These are phyloP conservation scores for Nigrospora sphaerica DNA, from an alignment of 2,329 filamentous ascomycete genomes.

Conservation along the genomic window DNA sequence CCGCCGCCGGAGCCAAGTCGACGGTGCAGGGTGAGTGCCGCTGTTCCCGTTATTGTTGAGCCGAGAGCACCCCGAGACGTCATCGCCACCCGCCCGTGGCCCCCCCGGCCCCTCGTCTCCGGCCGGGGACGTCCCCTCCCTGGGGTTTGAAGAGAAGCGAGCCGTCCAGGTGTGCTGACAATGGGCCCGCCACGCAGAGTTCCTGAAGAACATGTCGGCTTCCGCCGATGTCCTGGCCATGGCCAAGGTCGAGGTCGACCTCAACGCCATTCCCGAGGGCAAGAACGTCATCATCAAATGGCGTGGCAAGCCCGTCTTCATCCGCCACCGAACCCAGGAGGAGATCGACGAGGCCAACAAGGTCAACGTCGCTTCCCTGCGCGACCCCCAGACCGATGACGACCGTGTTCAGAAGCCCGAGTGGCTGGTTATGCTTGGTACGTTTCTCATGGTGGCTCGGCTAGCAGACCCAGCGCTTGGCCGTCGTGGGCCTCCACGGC, in stretches of 20 bases:
- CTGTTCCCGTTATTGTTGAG: too few relatives aligned
- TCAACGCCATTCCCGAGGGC: constrained; percentile 85
- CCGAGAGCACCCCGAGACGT: background rate
- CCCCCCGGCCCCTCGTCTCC: constrained; percentile 11
- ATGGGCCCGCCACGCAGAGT: constrained; percentile 55
- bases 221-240: constrained; percentile 97
- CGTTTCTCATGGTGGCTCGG: constrained; percentile 10
- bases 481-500: too few relatives aligned
- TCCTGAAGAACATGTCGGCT: constrained; percentile 99
- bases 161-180: too few relatives aligned
- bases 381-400: constrained; percentile 84
- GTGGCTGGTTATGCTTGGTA: constrained; percentile 98
- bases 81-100: background rate
- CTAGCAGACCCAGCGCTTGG: background rate
- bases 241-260: constrained; percentile 98
- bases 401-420: constrained; percentile 97
- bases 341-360: constrained; percentile 96
- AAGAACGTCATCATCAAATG: constrained; percentile 99
- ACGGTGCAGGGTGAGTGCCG: constrained; percentile 83
- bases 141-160: too few relatives aligned
- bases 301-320: constrained; percentile 99
- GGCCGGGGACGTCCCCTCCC: too few relatives aligned
- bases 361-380: constrained; percentile 72
- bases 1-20: constrained; percentile 91
- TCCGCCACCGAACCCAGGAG: constrained; percentile 88